Evolutionary conservation across 495 filamentous ascomycete genomes (phyloP).

Genomic region (Penicillium herquei): DNA sequence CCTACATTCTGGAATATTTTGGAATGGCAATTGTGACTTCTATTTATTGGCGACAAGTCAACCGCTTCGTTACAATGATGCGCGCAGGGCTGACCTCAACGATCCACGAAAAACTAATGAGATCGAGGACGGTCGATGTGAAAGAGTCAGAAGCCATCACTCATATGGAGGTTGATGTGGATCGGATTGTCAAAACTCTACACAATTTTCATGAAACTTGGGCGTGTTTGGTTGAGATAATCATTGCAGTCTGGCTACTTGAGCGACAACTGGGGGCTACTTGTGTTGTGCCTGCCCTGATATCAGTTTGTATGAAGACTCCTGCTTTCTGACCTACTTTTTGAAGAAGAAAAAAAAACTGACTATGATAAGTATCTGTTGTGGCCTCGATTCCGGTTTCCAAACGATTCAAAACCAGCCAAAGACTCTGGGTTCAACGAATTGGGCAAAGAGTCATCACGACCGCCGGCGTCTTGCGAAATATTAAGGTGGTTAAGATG

Average conservation of each 20-base stretch:
- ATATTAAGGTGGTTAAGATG: background rate
- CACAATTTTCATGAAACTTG: background rate
- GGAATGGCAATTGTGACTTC: conserved; percentile 1
- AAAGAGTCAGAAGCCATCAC: background rate
- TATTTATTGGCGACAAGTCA: background rate
- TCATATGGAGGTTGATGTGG: conserved; percentile 2
- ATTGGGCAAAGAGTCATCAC: background rate
- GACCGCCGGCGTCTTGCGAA: background rate
- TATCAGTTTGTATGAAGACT: background rate
- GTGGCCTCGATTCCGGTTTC: background rate
- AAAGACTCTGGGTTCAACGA: background rate
- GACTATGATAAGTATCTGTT: background rate
- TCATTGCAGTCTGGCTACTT: background rate
- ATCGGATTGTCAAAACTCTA: background rate
- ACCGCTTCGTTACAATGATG: conserved; percentile 1
- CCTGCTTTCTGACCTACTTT: background rate
- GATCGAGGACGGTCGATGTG: background rate
- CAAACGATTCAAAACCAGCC: background rate
- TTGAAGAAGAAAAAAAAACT: background rate
- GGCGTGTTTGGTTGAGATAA: background rate
- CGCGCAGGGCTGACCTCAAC: background rate
- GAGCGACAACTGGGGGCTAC: background rate
- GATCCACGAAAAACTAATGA: background rate
- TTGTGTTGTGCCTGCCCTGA: background rate
- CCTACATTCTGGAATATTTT: background rate